Base-by-base conservation (phyloP, 208 protist genomes). In the Leishmania mexicana region DNA sequence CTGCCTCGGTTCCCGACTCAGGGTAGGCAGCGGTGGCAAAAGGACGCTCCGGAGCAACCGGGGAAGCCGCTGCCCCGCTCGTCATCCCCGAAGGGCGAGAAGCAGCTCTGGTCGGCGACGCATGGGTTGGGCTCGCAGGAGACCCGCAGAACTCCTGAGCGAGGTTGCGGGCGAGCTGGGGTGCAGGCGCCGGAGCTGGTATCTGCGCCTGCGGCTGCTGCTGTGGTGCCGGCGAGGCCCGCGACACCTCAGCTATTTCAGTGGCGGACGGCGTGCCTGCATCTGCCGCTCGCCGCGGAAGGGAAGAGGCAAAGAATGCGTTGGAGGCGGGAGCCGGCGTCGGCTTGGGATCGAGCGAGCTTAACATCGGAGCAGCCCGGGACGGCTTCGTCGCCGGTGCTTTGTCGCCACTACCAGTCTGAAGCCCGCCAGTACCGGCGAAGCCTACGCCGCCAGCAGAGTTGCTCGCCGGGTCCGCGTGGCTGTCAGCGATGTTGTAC, bases 401-500 rank as follows among this genome's bases (percentile, higher is more conserved):
- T 24, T 45, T 84, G 15, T 19, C 47, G 19, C 40, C 70, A 24
- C 53, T 35, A 7, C 57, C 54, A 19, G 76, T 13, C 75, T 64
- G 57, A 40, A 38, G 75, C 3, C 54, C 40, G 35, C 54, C 35
- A 38, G 24, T 21, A 31, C 75, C 42, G 15, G 75, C 17, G 28
- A 51, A 35, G 2, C 47, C 62, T 7, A 67, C 35, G 17, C 49
- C 40, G 24, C 17, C 21, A 21, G 72, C 13, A 19, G 49, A 28
- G 76, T 35, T 60, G 40, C 57, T 47, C 5, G 58, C 38, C 49
- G 45, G 70, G 31, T 79, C 60, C 15, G 47, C 49, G 47, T 78
- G 75, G 19, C 60, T 78, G 38, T 90, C 86, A 15, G 89, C 83
- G 13, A 88, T 85, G 72, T 94, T 96, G 88, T 96, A 96, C 81